Evolutionary conservation across 257 asterid species (phyloP).

Genomic region (Nicotiana paniculata): DNA sequence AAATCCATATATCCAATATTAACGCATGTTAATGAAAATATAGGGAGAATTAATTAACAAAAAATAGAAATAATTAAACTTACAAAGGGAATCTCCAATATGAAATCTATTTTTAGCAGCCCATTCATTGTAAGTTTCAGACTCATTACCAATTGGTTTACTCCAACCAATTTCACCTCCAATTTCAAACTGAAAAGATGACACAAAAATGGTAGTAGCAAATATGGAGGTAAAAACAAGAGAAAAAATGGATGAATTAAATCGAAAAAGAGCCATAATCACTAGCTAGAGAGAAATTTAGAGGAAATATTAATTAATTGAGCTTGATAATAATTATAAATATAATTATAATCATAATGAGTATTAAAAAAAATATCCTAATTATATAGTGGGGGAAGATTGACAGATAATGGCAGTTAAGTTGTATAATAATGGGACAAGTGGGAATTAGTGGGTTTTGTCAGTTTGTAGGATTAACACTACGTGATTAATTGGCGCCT

Average conservation of each 20-base stretch:
- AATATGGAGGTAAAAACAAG: constrained; percentile 22
- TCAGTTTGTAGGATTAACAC: not conserved
- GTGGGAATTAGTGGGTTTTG: constrained; percentile 15
- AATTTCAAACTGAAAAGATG: constrained; percentile 44
- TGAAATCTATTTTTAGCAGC: constrained; percentile 62
- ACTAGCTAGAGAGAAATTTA: not conserved
- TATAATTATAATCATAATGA: too few relatives aligned
- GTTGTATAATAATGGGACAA: not conserved
- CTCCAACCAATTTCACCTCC: constrained; percentile 55
- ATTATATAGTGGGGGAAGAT: not conserved
- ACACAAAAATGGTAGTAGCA: constrained; percentile 10
- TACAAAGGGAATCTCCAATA: constrained; percentile 58
- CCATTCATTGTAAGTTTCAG: constrained; percentile 69
- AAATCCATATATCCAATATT: not conserved
- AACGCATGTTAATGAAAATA: not conserved
- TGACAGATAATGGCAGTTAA: constrained; percentile 1
- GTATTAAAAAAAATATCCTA: too few relatives aligned
- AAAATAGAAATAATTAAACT: constrained; percentile 1
- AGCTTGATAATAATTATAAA: not conserved
- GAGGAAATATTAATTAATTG: not conserved
- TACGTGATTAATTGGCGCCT: not conserved
- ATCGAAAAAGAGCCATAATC: constrained; percentile 31
- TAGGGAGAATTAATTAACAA: not conserved
- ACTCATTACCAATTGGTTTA: constrained; percentile 48
- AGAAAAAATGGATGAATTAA: constrained; percentile 15